Conservation (phyloP, 208 protist species). For the Leishmania turanica region DNA sequence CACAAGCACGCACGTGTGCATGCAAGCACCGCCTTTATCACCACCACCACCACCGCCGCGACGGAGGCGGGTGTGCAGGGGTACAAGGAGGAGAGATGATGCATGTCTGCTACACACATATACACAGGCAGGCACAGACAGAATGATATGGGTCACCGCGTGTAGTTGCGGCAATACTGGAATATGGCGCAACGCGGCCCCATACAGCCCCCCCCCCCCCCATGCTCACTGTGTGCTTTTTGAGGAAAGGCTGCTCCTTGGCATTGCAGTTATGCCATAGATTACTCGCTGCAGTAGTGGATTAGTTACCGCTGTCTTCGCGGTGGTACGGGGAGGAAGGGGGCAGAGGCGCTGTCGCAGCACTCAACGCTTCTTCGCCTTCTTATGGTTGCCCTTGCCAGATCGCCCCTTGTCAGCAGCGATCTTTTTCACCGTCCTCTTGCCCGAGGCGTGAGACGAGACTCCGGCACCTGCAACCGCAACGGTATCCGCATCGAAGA, state of each 20-base stretch:
- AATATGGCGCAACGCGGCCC: background rate
- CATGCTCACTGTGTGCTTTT: background rate
- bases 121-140: background rate
- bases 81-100: background rate
- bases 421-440: conserved; percentile 1
- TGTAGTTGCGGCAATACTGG: background rate
- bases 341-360: background rate
- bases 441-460: background rate
- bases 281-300: conserved; percentile 5
- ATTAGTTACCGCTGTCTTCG: background rate
- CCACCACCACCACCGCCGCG: background rate
- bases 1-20: background rate
- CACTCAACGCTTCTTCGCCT: conserved; percentile 33
- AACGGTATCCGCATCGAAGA: conserved; percentile 63
- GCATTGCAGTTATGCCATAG: conserved; percentile 1
- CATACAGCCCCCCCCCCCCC: background rate
- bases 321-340: conserved; percentile 4
- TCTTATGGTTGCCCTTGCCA: conserved; percentile 12
- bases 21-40: background rate
- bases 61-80: background rate
- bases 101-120: background rate
- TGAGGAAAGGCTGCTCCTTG: background rate
- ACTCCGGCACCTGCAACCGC: conserved; percentile 2
- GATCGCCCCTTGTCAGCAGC: conserved; percentile 6
- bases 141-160: background rate